Evolutionary conservation across 2,329 filamentous ascomycete genomes (phyloP).

Genomic region (Moelleriella libera): DNA sequence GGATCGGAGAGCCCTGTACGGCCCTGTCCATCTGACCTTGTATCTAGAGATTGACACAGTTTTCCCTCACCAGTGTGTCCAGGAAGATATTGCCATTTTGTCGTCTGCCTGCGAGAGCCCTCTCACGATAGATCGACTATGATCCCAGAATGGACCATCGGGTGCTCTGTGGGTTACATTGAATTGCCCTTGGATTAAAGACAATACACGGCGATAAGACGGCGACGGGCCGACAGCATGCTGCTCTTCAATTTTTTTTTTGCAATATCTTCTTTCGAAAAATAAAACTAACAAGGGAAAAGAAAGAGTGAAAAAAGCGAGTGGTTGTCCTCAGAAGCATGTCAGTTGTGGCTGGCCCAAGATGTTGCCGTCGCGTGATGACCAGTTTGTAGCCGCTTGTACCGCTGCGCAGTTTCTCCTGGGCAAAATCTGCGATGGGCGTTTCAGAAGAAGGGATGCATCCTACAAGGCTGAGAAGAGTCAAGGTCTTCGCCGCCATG

Average conservation of each 20-base stretch:
- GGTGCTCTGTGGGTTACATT: background rate
- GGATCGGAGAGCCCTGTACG: too few species aligned
- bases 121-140: background rate
- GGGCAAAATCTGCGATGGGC: background rate
- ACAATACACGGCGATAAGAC: too few species aligned
- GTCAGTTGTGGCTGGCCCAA: background rate
- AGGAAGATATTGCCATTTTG: background rate
- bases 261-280: too few species aligned
- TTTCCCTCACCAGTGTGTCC: background rate
- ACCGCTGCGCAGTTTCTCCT: background rate
- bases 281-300: too few species aligned
- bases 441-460: background rate
- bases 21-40: background rate
- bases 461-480: background rate
- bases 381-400: background rate
- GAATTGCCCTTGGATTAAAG: too few species aligned
- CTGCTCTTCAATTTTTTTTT: too few species aligned
- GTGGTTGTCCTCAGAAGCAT: background rate
- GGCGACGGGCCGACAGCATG: too few species aligned
- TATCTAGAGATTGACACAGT: too few species aligned
- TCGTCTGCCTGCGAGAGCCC: too few species aligned
- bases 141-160: background rate
- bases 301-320: too few species aligned
- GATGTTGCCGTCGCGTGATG: background rate
- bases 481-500: background rate